A percentile compares a stretch with the other conserved stretches of the same genome.
These are phyloP conservation scores for Cyberlindnera bimundalis DNA, from an alignment of 805 yeast species.

Conservation along the genomic window DNA sequence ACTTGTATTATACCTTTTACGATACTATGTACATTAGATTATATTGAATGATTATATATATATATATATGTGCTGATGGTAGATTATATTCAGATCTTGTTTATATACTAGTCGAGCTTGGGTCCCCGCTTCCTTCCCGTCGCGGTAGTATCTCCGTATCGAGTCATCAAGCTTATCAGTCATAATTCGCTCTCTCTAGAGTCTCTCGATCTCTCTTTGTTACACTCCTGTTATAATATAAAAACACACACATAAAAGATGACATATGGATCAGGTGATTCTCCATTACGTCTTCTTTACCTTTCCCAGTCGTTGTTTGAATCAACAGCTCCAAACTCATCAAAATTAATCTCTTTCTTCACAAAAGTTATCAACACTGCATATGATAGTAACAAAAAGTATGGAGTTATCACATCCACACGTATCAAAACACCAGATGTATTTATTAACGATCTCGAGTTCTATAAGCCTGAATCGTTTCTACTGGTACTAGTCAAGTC, in stretches of 20 bases:
- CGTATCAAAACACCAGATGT: slow-evolving; percentile 18
- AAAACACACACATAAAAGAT: no score
- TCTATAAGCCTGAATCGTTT: slow-evolving; percentile 18
- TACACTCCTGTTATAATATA: no score
- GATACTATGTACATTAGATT: no score
- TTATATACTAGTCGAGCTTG: no score
- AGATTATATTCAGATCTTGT: no score
- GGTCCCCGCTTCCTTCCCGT: no score
- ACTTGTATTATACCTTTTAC: not conserved
- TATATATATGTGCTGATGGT: no score
- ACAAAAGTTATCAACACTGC: slow-evolving; percentile 21
- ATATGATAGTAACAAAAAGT: slow-evolving; percentile 17
- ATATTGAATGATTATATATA: no score
- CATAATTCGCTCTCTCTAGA: no score
- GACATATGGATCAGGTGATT: not conserved
- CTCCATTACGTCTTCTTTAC: slow-evolving; percentile 3
- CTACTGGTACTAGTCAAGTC: slow-evolving; percentile 14
- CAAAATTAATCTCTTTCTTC: slow-evolving; percentile 9
- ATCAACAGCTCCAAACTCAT: slow-evolving; percentile 1
- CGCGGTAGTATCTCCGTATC: no score
- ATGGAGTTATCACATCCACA: slow-evolving; percentile 17
- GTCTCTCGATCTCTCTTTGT: no score
- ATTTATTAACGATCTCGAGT: slow-evolving; percentile 21
- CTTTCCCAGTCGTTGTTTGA: slow-evolving; percentile 4
- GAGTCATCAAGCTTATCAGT: no score